Evolutionary conservation across 176 grass and related monocot genomes (phyloP).

Genomic region (Carex pumila): DNA sequence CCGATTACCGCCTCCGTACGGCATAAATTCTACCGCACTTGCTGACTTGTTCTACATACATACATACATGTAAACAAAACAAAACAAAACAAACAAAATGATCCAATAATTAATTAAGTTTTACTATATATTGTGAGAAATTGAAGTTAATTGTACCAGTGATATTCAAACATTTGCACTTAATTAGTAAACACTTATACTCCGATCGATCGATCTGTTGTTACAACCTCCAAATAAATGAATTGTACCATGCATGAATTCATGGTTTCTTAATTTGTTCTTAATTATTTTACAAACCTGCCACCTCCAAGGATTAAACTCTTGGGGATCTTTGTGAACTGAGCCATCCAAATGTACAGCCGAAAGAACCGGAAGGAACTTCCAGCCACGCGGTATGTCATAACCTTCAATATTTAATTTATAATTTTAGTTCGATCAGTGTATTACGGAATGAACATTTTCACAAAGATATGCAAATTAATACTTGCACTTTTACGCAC

Average conservation of each 20-base stretch:
- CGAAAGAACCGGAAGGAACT: conserved; percentile 26
- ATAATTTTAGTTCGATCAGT: neutral
- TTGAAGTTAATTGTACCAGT: neutral
- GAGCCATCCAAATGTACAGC: conserved; percentile 33
- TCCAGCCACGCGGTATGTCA: conserved; percentile 33
- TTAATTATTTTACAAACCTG: conserved; percentile 7
- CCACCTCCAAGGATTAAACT: conserved; percentile 47
- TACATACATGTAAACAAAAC: neutral
- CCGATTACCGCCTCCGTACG: conserved; percentile 23
- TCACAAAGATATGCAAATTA: neutral
- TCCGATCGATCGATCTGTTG: no score
- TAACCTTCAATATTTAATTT: conserved; percentile 24
- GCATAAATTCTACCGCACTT: conserved; percentile 1
- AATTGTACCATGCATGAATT: neutral
- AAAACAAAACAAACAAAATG: no score
- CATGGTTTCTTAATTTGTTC: neutral
- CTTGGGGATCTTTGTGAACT: conserved; percentile 19
- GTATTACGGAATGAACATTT: neutral
- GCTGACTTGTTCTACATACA: neutral
- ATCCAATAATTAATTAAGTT: no score
- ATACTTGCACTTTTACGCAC: conserved; percentile 9
- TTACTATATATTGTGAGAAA: neutral
- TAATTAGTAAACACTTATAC: neutral
- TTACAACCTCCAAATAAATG: neutral
- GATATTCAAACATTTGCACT: neutral